Base-by-base conservation (phyloP, 805 yeast genomes). In the Candida caryicola region DNA sequence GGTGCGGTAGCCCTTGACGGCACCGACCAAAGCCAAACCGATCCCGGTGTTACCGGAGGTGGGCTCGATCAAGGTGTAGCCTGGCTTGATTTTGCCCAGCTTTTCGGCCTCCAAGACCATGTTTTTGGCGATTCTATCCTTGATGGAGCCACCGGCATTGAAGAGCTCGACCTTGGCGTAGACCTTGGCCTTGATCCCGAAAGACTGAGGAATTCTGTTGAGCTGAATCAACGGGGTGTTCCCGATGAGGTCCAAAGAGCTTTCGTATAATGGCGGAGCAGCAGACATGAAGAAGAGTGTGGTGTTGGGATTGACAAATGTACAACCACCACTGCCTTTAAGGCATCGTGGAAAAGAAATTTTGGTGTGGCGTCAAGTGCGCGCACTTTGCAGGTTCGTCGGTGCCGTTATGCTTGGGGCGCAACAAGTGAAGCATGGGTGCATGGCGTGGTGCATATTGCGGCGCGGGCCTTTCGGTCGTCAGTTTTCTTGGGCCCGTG, bases 41-140 rank as follows among this genome's bases (percentile, higher is more conserved):
- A 86, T 87, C 64, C 95, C 95, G 31, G 95, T 86, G 67, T 86
- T 86, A 55, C 95, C 95, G 8, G 91, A 82, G 8, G 95, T 87
- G 39, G 95, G 95, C 64, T 86, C 95, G 49, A 87, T 86, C 55
- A 86, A 66, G 23, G 95, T 85, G 56, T 79, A 75, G 4, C 91
- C 91, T n/a, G 95, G 95, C 61, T 81, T 84, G 54, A 86, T 83
- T 46, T 77, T 64, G 36, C 95, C 95, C 12, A 71, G 66, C 47
- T 74, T 75, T 62, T 86, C 95, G 19, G 95, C 95, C 57, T 85
- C 84, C 52, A 83, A 84, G 21, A 86, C 82, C 95, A 86, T 86
- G 57, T 86, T 73, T 54, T 82, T 76, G 49, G 95, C 95, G 53
- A 86, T 86, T 63, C 95, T 79, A 59, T 86, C 95, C 66, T 86